These are phyloP conservation scores for Globisporangium echinulatum DNA, from an alignment of 352 stramenopile species.

Conservation along the genomic window DNA sequence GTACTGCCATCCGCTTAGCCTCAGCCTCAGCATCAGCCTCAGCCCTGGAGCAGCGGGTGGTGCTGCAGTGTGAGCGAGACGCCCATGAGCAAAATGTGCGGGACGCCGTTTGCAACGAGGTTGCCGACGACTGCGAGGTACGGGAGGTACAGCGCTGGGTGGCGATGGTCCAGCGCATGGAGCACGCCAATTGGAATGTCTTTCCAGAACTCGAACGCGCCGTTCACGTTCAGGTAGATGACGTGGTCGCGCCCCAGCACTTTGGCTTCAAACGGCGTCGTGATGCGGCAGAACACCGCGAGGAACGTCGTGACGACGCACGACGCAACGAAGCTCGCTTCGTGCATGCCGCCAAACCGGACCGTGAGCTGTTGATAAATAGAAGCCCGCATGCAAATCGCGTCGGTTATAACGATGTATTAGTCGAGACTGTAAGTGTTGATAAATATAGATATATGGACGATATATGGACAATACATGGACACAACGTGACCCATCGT, in stretches of 20 bases:
- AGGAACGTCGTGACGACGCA: conserved; percentile 56
- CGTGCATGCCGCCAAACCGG: conserved; percentile 65
- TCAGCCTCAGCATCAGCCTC: too few relatives aligned
- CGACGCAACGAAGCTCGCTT: conserved; percentile 55
- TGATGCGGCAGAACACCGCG: conserved; percentile 43
- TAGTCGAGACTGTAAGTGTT: too few relatives aligned
- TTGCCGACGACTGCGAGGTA: conserved; percentile 63
- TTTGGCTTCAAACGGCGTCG: conserved; percentile 66
- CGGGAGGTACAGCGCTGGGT: conserved; percentile 61
- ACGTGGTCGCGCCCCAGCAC: conserved; percentile 51
- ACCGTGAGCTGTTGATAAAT: conserved; percentile 38
- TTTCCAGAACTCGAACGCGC: conserved; percentile 81
- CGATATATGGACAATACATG: too few relatives aligned
- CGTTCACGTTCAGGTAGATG: conserved; percentile 80
- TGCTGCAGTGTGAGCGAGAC: conserved; percentile 51
- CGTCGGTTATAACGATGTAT: too few relatives aligned
- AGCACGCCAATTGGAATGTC: conserved; percentile 69
- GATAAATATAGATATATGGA: too few relatives aligned
- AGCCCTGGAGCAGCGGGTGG: conserved; percentile 32
- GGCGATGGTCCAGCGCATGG: conserved; percentile 66
- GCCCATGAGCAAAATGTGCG: conserved; percentile 59
- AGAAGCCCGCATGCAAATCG: not conserved
- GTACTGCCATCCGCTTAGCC: too few relatives aligned
- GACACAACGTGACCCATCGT: not conserved
- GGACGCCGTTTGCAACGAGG: conserved; percentile 60